phyloP scores from a whole-genome alignment of 768 basidiomycete species.

The Rhodotorula babjevae region DNA sequence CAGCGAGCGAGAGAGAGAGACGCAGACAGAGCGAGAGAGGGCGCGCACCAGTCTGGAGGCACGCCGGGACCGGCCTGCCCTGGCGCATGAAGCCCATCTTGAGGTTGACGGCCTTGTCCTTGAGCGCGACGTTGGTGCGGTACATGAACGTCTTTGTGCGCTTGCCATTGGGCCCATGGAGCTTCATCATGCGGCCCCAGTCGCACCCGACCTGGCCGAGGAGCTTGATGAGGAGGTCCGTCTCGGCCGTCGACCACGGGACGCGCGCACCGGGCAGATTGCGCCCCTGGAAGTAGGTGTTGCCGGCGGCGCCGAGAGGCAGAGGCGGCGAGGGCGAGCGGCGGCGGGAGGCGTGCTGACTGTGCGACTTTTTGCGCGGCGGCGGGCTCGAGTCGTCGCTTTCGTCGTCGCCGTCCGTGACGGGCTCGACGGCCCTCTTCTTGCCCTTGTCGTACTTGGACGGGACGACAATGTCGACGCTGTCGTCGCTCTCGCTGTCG shows the following conservation, averaged over 20 bases:
- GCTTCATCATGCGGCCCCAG: conserved; percentile 1
- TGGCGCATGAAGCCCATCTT: too few species aligned
- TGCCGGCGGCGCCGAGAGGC: background rate
- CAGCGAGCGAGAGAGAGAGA: background rate
- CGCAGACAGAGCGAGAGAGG: too few species aligned
- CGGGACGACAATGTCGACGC: background rate
- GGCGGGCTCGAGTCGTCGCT: background rate
- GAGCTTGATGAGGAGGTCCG: background rate
- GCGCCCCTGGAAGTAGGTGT: background rate
- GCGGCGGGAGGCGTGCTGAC: background rate
- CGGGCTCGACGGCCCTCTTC: background rate
- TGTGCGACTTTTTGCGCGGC: background rate
- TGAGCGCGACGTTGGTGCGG: conserved; percentile 5
- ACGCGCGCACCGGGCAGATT: background rate
- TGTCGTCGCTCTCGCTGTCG: background rate
- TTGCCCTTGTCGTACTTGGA: background rate
- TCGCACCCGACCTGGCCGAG: background rate
- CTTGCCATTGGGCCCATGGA: conserved; percentile 3
- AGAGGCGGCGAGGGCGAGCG: background rate
- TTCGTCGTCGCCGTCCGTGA: background rate
- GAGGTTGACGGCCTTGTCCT: conserved; percentile 25
- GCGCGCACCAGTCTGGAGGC: background rate
- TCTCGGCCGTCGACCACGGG: background rate
- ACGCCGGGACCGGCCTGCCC: background rate
- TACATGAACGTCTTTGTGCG: background rate